Percentiles rank a stretch among this genome's conserved stretches.
Evolutionary conservation across 2,329 filamentous ascomycete genomes (phyloP).

Genomic region (Dryadomyces quercivorus): DNA sequence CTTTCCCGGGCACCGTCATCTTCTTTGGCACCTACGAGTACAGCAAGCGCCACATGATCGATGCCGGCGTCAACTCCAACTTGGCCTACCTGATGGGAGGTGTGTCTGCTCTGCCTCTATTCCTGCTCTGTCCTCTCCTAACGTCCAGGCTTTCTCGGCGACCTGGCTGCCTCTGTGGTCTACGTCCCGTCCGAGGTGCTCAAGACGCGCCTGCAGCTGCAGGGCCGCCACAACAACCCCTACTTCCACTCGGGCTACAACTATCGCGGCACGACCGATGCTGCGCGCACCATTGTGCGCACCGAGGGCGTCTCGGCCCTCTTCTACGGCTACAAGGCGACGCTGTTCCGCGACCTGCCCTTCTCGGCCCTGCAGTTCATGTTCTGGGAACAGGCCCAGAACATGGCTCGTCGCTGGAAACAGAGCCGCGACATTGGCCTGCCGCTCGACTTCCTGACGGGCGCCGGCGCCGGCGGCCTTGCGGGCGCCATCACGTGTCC

Average conservation of each 20-base stretch:
- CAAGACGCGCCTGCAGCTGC: conserved; percentile 91
- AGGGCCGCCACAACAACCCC: conserved; percentile 91
- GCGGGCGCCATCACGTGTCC: conserved; percentile 92
- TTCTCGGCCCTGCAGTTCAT: conserved; percentile 96
- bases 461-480: conserved; percentile 78
- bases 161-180: conserved; percentile 79
- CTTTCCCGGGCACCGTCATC: conserved; percentile 83
- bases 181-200: conserved; percentile 97
- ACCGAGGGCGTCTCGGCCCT: conserved; percentile 74
- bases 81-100: conserved; percentile 78
- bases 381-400: conserved; percentile 92
- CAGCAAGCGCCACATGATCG: conserved; percentile 82
- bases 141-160: conserved; percentile 68
- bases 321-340: conserved; percentile 96
- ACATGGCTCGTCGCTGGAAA: conserved; percentile 66
- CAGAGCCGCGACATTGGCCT: conserved; percentile 75
- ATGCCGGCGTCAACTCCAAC: conserved; percentile 68
- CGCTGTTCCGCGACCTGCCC: conserved; percentile 83
- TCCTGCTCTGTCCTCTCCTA: background rate
- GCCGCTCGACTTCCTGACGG: conserved; percentile 75
- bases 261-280: conserved; percentile 76
- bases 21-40: conserved; percentile 97
- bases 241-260: conserved; percentile 93
- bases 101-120: conserved; percentile 23
- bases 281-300: conserved; percentile 70